Percentiles rank a stretch among this genome's conserved stretches.
phyloP scores from a whole-genome alignment of 768 basidiomycete genomes.

The Pleurotus ostreatus region DNA sequence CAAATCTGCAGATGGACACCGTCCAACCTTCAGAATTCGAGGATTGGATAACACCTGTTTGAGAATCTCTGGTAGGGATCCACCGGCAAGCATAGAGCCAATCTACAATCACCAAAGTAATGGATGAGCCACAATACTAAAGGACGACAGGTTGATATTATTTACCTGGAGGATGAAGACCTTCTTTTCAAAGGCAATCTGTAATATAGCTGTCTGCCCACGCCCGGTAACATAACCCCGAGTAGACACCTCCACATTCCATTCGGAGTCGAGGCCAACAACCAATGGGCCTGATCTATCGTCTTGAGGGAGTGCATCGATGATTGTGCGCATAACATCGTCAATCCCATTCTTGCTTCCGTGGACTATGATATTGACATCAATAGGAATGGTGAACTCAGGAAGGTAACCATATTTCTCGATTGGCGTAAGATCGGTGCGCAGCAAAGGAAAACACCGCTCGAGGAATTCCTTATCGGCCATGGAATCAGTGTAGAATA shows the following conservation, averaged over 20 bases:
- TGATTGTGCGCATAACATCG: slow-evolving; percentile 7
- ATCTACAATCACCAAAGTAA: too few relatives aligned
- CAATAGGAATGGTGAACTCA: slow-evolving; percentile 12
- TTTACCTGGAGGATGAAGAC: too few relatives aligned
- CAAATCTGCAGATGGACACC: neutral
- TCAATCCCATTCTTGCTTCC: slow-evolving; percentile 5
- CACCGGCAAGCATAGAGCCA: too few relatives aligned
- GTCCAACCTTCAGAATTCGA: too few relatives aligned
- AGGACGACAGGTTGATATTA: too few relatives aligned
- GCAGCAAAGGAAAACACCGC: slow-evolving; percentile 16
- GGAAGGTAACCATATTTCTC: slow-evolving; percentile 21
- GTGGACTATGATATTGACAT: slow-evolving; percentile 9
- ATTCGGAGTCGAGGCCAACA: slow-evolving; percentile 6
- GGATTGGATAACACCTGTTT: too few relatives aligned
- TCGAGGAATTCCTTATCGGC: slow-evolving; percentile 14
- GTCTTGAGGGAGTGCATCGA: neutral
- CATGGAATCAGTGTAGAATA: slow-evolving; percentile 18
- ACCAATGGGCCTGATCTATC: neutral
- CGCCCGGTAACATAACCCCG: too few relatives aligned
- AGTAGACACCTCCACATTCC: neutral
- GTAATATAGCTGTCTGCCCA: too few relatives aligned
- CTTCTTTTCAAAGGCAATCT: too few relatives aligned
- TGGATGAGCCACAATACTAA: too few relatives aligned
- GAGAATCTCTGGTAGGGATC: too few relatives aligned
- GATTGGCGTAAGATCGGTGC: slow-evolving; percentile 5